Conservation (phyloP, 148 eudicot species). For the Cornus controversa region DNA sequence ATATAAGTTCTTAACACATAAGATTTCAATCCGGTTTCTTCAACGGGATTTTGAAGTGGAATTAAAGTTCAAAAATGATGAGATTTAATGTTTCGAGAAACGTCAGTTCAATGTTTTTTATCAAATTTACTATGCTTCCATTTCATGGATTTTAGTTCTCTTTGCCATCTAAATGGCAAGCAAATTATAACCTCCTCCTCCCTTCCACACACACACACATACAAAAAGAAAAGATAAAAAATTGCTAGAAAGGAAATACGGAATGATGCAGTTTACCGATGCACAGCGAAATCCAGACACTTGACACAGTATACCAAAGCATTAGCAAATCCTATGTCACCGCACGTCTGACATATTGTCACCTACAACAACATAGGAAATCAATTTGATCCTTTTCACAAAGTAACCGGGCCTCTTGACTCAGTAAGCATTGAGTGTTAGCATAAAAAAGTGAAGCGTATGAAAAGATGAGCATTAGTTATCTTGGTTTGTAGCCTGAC, state of each 20-base stretch:
- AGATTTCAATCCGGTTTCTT: not conserved
- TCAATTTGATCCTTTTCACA: no score
- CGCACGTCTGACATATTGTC: no score
- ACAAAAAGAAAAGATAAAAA: not conserved
- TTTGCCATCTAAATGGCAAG: not conserved
- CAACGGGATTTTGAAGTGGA: not conserved
- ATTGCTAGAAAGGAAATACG: not conserved
- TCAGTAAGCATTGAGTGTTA: no score
- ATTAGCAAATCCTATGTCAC: no score
- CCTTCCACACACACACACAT: not conserved
- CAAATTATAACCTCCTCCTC: not conserved
- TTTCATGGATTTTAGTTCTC: not conserved
- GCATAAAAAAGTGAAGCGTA: no score
- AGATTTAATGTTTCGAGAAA: not conserved
- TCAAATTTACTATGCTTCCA: not conserved
- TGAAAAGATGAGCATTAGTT: no score
- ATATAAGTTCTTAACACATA: no score
- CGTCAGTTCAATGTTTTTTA: not conserved
- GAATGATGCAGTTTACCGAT: slow-evolving; percentile 41
- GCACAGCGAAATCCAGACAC: slow-evolving; percentile 42
- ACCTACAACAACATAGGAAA: no score
- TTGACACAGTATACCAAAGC: no score
- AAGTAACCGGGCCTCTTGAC: no score
- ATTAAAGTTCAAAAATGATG: not conserved
- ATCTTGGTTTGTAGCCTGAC: no score